Evolutionary conservation across 495 filamentous ascomycete species (phyloP), one percentile per base, ranked within the genome.

Genomic region (Viridothelium virens): DNA sequence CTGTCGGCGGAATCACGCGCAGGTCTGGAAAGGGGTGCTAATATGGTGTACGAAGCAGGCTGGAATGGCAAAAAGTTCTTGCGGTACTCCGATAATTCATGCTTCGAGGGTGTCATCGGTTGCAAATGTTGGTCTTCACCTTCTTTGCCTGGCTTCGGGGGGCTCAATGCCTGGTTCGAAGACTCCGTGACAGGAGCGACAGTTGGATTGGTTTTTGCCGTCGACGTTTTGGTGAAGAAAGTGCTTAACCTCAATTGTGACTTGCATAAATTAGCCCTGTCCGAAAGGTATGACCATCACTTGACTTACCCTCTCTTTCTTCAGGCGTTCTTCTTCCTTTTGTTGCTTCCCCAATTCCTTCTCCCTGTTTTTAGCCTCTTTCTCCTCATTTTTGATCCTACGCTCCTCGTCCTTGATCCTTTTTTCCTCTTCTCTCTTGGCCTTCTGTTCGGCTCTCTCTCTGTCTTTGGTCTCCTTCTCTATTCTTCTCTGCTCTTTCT

Each of bases 271-370:
- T 59, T 59, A 59, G 31, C 5, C 33, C 6, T 33, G 36, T 10
- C 25, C 25, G 5, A 59, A 63, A 46, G 41, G 34, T 56, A 62
- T 56, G 16, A 69, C 56, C 39, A 46, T 37, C 4, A 34, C 10
- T 48, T 41, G 38, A 73, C 79, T 73, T 69, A 92, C 83, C 68
- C 77, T 82, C 31, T 85, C 82, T 73, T 93, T 91, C 75, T 89
- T 91, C 67, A 78, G 79, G 73, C 85, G 87, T 67, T 87, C 89
- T 62, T 87, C 84, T 63, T 88, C 83, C 66, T 82, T 87, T 33
- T 81, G 81, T 70, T 76, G 79, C 71, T 84, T 84, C 75, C 89
- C 81, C 50, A 67, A 50, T 3, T 74, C 73, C 56, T 74, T 72
- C 68, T 77, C 75, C 53, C 77, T 76, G 71, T 79, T 81, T 71